Evolutionary conservation across 2,329 filamentous ascomycete genomes (phyloP).

Genomic region (Talaromyces atroroseus): DNA sequence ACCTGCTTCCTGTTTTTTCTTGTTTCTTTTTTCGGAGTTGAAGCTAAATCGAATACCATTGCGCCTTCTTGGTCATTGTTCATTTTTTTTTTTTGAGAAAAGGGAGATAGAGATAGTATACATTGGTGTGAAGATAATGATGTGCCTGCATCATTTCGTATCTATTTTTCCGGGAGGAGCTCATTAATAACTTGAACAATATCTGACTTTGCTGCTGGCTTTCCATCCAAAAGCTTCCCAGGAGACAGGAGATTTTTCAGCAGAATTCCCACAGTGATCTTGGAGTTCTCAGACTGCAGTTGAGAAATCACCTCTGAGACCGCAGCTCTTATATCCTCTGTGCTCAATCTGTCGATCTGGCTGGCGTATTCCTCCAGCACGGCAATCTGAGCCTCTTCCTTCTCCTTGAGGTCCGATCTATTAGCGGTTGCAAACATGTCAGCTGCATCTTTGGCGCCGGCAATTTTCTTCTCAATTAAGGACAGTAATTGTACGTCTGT

Average conservation of each 20-base stretch:
- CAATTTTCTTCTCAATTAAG: conserved; percentile 41
- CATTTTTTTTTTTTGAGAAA: not conserved
- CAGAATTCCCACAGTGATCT: conserved; percentile 33
- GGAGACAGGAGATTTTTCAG: conserved; percentile 39
- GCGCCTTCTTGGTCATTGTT: not conserved
- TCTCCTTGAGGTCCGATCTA: conserved; percentile 41
- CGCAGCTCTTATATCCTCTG: conserved; percentile 35
- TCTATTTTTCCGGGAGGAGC: conserved; percentile 21
- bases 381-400: conserved; percentile 39
- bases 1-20: not conserved
- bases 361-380: conserved; percentile 43
- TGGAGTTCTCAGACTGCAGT: conserved; percentile 31
- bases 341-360: conserved; percentile 36
- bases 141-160: not conserved
- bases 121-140: not conserved
- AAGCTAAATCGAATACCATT: too few species aligned
- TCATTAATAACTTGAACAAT: conserved; percentile 39
- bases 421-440: conserved; percentile 38
- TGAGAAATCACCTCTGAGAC: conserved; percentile 32
- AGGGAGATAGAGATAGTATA: not conserved
- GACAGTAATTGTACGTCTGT: conserved; percentile 44
- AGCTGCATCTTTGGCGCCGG: conserved; percentile 33
- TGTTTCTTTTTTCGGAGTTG: not conserved
- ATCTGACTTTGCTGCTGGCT: conserved; percentile 38
- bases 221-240: conserved; percentile 40